These are phyloP conservation scores for Microstegium vimineum DNA, from an alignment of 176 grass and related monocot genomes.

Conservation along the genomic window DNA sequence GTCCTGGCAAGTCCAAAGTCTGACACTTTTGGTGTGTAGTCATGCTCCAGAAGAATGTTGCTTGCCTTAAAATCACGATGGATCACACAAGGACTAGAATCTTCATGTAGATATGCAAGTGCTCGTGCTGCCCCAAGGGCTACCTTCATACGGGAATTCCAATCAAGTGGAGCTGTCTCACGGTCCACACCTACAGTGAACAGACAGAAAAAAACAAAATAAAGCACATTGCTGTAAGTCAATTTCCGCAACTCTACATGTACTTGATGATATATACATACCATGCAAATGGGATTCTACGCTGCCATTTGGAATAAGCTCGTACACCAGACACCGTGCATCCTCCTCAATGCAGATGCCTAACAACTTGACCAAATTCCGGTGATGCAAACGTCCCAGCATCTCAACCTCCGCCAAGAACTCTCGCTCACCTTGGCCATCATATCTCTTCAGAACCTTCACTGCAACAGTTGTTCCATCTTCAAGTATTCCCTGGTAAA, in stretches of 20 bases:
- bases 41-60: conserved; percentile 91
- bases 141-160: conserved; percentile 93
- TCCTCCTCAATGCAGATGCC: conserved; percentile 91
- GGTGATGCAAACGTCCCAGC: conserved; percentile 93
- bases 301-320: conserved; percentile 96
- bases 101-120: conserved; percentile 95
- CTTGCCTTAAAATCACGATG: conserved; percentile 98
- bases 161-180: conserved; percentile 69
- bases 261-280: conserved; percentile 37
- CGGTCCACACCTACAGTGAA: conserved; percentile 50
- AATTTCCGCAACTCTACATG: conserved; percentile 17
- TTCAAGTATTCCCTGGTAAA: conserved; percentile 78
- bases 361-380: conserved; percentile 95
- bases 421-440: conserved; percentile 78
- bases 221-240: conserved; percentile 7
- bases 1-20: conserved; percentile 92
- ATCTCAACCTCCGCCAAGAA: conserved; percentile 96
- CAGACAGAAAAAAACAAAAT: conserved; percentile 6
- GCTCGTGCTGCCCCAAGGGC: conserved; percentile 83
- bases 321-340: conserved; percentile 79
- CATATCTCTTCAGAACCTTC: conserved; percentile 91
- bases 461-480: conserved; percentile 74
- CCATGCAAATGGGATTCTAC: conserved; percentile 97
- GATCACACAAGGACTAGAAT: conserved; percentile 93
- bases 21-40: conserved; percentile 93